Evolutionary conservation across 2,329 filamentous ascomycete species (phyloP), one percentile per base, ranked within the genome.

Genomic region (Mollisiaceae sp.): DNA sequence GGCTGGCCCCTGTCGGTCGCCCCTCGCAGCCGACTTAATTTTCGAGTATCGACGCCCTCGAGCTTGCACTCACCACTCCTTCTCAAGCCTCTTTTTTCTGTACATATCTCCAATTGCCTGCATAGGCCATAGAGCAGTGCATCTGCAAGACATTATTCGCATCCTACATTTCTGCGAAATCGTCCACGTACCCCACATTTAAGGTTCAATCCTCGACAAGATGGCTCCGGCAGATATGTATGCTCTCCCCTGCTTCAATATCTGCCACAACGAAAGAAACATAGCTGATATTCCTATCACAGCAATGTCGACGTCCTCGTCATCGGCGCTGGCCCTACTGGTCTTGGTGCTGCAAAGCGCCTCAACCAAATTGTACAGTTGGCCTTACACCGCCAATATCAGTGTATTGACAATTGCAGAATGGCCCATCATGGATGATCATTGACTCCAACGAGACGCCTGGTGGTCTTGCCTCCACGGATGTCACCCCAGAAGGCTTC

Each of bases 291-390:
- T 59, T 18, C 24, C 41, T 8, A 36, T 75, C 62, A 59, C 15
- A 80, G 93, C 80, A 90, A 93, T 77, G 93, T 98, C 79, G 95
- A 99, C 82, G 91, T 99, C 74, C 92, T 99, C 78, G 89, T 99
- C 81, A 97, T 98, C 83, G 95, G 95, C 78, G 94, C 94, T 82
- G 95, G 95, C 78, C 95, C 95, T 75, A 98, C 95, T 77, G 95
- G 95, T 82, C 88, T 98, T 74, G 95, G 95, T 85, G 95, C 95
- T 79, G 95, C 95, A 75, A 99, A 99, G 86, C 92, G 95, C 79
- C 88, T 99, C 72, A 91, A 98, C 82, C 95, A 99, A 82, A 89
- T 97, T 77, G 95, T 98, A 65, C 69, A 70, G 62, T 64, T 68
- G 14, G 62, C 47, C 60, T 36, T 52, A 63, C 66, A 71, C 69